Conservation (phyloP, 1,139 yeast genomes). For the Blastobotrys malaysiensis region DNA sequence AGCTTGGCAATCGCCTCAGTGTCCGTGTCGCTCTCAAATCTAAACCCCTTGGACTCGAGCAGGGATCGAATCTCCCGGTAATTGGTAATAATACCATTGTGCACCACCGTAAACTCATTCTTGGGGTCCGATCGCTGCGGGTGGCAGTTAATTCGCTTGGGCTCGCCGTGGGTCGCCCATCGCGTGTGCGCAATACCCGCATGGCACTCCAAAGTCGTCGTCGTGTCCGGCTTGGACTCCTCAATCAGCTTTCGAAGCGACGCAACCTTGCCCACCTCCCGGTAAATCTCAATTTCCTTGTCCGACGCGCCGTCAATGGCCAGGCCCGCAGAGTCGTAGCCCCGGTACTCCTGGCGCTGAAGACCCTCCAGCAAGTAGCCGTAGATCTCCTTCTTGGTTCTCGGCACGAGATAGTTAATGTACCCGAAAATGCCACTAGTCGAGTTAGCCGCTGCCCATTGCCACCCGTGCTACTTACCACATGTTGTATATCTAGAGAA, state of each 20-base stretch:
- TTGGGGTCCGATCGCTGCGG: constrained; percentile 86
- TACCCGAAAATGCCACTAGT: constrained; percentile 94
- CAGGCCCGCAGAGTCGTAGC: constrained; percentile 95
- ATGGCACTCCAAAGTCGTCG: constrained; percentile 73
- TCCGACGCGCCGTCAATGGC: constrained; percentile 80
- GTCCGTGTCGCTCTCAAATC: constrained; percentile 91
- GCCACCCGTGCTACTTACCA: background rate
- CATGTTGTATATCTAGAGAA: background rate
- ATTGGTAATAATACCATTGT: constrained; percentile 97
- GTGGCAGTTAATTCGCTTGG: constrained; percentile 80
- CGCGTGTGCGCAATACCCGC: constrained; percentile 98
- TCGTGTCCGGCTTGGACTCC: constrained; percentile 42
- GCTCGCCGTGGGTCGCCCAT: constrained; percentile 99
- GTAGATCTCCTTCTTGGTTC: constrained; percentile 85
- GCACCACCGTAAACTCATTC: constrained; percentile 88
- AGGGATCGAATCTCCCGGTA: constrained; percentile 84
- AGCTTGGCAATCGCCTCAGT: constrained; percentile 97
- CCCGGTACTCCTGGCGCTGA: constrained; percentile 92
- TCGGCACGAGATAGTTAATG: constrained; percentile 90
- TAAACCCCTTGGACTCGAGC: constrained; percentile 70
- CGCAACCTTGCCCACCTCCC: constrained; percentile 88
- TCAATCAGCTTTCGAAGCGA: constrained; percentile 68
- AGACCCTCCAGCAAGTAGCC: constrained; percentile 88
- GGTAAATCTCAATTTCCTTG: constrained; percentile 55
- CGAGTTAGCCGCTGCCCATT: background rate